A percentile compares a stretch with the other conserved stretches of the same genome.
Evolutionary conservation across 2,329 filamentous ascomycete genomes (phyloP).

Genomic region (Passalora sequoiae): DNA sequence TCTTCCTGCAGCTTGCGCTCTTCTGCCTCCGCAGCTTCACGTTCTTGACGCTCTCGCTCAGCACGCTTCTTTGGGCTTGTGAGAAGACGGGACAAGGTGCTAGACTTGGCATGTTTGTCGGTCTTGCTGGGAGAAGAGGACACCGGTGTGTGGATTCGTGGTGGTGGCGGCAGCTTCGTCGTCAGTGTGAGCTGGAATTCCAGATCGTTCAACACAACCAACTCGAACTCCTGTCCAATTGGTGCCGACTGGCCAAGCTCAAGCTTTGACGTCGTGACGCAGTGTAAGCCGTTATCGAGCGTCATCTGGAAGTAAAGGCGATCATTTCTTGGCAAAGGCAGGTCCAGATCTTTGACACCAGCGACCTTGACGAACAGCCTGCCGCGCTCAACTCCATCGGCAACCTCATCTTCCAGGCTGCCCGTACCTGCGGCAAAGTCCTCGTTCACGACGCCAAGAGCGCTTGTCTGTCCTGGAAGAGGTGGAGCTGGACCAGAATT

Average conservation of each 20-base stretch:
- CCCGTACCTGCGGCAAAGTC: constrained; percentile 53
- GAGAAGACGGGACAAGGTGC: constrained; percentile 86
- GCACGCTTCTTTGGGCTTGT: constrained; percentile 95
- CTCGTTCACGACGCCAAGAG: constrained; percentile 62
- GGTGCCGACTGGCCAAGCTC: constrained; percentile 87
- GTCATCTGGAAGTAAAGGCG: constrained; percentile 92
- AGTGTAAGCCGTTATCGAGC: constrained; percentile 96
- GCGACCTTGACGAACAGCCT: constrained; percentile 98
- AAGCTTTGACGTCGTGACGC: constrained; percentile 92
- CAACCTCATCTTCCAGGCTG: constrained; percentile 49
- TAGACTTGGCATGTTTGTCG: constrained; percentile 66
- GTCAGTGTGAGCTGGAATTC: constrained; percentile 97
- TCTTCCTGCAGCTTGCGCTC: constrained; percentile 37
- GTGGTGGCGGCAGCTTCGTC: constrained; percentile 69
- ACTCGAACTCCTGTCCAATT: constrained; percentile 96
- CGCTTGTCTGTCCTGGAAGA: constrained; percentile 77
- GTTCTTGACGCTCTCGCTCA: constrained; percentile 79
- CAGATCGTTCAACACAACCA: constrained; percentile 94
- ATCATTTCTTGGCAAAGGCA: constrained; percentile 85
- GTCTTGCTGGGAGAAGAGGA: constrained; percentile 58
- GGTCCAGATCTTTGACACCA: constrained; percentile 89
- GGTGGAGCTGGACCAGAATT: constrained; percentile 66
- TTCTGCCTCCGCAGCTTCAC: constrained; percentile 69
- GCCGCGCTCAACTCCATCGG: constrained; percentile 79
- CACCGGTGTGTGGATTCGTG: constrained; percentile 39